Evolutionary conservation across 768 basidiomycete genomes (phyloP).

Genomic region (Mycena rosella): DNA sequence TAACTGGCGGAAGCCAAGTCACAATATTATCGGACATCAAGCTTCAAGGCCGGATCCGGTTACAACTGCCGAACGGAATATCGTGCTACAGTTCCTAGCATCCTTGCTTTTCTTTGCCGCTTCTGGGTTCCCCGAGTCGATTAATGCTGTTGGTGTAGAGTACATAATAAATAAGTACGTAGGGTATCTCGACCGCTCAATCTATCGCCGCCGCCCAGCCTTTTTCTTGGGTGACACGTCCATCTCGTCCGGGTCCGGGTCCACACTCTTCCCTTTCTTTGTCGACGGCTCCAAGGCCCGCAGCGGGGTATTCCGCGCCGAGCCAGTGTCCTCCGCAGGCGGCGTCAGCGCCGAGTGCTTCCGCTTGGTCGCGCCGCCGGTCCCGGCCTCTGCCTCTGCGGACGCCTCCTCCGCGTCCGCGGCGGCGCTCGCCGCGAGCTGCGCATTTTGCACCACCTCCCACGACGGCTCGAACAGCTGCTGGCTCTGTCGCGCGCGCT

Average conservation of each 20-base stretch:
- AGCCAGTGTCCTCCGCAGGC: conserved; percentile 48
- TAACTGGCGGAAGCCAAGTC: too few relatives aligned
- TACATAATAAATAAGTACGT: too few relatives aligned
- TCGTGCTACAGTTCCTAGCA: too few relatives aligned
- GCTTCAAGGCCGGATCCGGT: too few relatives aligned
- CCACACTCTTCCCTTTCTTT: conserved; percentile 12
- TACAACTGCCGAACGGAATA: too few relatives aligned
- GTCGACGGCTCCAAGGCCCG: conserved; percentile 3
- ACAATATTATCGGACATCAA: too few relatives aligned
- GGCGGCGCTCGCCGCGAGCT: neutral
- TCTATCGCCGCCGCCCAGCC: neutral
- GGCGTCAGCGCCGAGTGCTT: conserved; percentile 58
- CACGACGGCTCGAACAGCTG: conserved; percentile 62
- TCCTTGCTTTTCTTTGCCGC: too few relatives aligned
- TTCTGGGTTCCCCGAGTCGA: too few relatives aligned
- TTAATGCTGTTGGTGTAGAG: too few relatives aligned
- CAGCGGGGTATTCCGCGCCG: conserved; percentile 26
- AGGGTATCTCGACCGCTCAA: too few relatives aligned
- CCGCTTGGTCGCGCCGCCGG: conserved; percentile 53
- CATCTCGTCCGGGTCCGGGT: conserved; percentile 3
- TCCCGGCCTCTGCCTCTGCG: neutral
- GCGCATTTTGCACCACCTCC: conserved; percentile 59
- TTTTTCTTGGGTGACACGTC: conserved; percentile 2
- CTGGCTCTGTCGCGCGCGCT: conserved; percentile 57
- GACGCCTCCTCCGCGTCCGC: neutral